phyloP scores from a whole-genome alignment of 345 rosid genomes.

The Luvunga scandens region DNA sequence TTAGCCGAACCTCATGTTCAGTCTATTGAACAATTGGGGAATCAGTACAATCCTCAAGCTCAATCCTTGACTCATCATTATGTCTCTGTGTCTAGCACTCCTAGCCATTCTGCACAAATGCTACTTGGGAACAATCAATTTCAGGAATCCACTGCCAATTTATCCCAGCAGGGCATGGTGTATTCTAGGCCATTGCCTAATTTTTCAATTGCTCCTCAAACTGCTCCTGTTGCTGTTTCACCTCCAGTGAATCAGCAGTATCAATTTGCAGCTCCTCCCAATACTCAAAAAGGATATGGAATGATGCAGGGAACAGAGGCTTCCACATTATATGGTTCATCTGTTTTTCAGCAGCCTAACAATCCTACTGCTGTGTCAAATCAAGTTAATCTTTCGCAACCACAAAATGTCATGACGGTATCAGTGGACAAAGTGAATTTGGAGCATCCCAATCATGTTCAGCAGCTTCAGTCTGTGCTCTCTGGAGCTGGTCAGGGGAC shows the following conservation, averaged over 20 bases:
- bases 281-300: slow-evolving; percentile 41
- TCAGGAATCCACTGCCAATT: slow-evolving; percentile 44
- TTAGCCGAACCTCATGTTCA: slow-evolving; percentile 43
- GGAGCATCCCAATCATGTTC: slow-evolving; percentile 50
- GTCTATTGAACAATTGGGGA: slow-evolving; percentile 44
- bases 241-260: slow-evolving; percentile 55
- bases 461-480: slow-evolving; percentile 49
- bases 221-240: slow-evolving; percentile 52
- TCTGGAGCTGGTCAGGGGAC: slow-evolving; percentile 47
- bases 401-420: slow-evolving; percentile 41
- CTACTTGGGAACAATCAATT: slow-evolving; percentile 38
- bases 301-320: slow-evolving; percentile 43
- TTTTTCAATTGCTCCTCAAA: slow-evolving; percentile 43
- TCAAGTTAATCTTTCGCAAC: slow-evolving; percentile 52
- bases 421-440: slow-evolving; percentile 37
- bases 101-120: slow-evolving; percentile 43
- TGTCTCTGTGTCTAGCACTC: slow-evolving; percentile 33
- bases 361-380: slow-evolving; percentile 33
- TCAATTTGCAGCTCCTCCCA: slow-evolving; percentile 46
- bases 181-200: slow-evolving; percentile 37
- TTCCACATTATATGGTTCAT: slow-evolving; percentile 37
- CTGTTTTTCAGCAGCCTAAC: slow-evolving; percentile 40
- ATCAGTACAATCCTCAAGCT: slow-evolving; percentile 44
- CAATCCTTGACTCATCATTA: slow-evolving; percentile 48
- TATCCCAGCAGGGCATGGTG: slow-evolving; percentile 47